Evolutionary conservation across 805 yeast genomes (phyloP).

Genomic region (Danielia oregonensis): DNA sequence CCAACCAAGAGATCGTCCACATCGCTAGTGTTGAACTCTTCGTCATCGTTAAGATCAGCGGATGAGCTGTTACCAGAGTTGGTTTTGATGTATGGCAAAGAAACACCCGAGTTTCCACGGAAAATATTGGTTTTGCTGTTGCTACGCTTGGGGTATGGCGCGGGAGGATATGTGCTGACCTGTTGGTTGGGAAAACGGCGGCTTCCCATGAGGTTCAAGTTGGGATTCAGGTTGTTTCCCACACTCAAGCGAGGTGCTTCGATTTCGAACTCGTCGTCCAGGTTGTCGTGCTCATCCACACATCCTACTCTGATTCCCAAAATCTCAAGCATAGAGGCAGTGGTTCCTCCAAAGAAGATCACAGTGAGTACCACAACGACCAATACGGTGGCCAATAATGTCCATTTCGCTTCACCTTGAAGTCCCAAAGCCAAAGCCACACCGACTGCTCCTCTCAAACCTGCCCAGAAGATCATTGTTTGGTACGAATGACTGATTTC

Average conservation of each 20-base stretch:
- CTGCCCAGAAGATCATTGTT: slow-evolving; percentile 99
- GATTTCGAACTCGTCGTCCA: slow-evolving; percentile 94
- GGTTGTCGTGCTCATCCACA: slow-evolving; percentile 63
- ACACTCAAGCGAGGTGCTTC: slow-evolving; percentile 58
- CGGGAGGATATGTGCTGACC: not conserved
- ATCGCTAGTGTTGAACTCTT: slow-evolving; percentile 29
- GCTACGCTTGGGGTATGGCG: slow-evolving; percentile 1
- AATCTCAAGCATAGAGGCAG: slow-evolving; percentile 96
- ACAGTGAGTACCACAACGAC: slow-evolving; percentile 97
- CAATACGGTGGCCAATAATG: slow-evolving; percentile 87
- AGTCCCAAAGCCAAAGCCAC: slow-evolving; percentile 98
- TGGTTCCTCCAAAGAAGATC: slow-evolving; percentile 95
- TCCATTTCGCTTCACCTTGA: slow-evolving; percentile 88
- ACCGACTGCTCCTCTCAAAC: slow-evolving; percentile 97
- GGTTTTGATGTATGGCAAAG: slow-evolving; percentile 18
- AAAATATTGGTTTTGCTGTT: slow-evolving; percentile 18
- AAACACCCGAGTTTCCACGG: slow-evolving; percentile 27
- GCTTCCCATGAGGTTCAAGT: slow-evolving; percentile 18
- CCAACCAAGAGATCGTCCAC: slow-evolving; percentile 34
- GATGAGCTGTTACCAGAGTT: slow-evolving; percentile 15
- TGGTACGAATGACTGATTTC: slow-evolving; percentile 95
- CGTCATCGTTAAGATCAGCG: slow-evolving; percentile 23
- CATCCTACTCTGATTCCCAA: slow-evolving; percentile 91
- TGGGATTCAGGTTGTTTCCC: slow-evolving; percentile 8
- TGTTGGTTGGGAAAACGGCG: slow-evolving; percentile 14